Evolutionary conservation across 2,329 filamentous ascomycete species (phyloP), one percentile per base, ranked within the genome.

Genomic region (Penicillium sp.): DNA sequence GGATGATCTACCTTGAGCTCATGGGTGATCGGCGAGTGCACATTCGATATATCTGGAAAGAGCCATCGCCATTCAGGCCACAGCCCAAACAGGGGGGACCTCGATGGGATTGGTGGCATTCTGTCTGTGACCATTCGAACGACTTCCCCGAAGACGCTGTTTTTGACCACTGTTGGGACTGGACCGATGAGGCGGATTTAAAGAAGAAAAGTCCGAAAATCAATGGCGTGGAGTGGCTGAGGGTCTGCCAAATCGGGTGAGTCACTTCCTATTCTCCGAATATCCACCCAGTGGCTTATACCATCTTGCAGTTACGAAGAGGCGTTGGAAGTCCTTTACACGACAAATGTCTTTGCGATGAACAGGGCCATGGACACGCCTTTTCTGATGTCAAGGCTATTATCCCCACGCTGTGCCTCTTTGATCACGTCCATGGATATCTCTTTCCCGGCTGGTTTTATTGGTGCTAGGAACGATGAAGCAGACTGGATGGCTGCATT

Each of bases 1-100:
- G 19, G 28, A 15, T 36, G 10, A 41, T 41, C 31, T 41, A 36
- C 10, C 18, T 41, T 25, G 33, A 41, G 27, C 39, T 41, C 17
- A 36, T 41, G 28, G 39, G 33, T 20, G 28, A 16, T 20, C 33
- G 33, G 7, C 27, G 39, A 23, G 33, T 41, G n/a, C 39, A 36
- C 17, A 36, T 41, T 20, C 27, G 28, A 25, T 26, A 41, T 32
- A 7, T 28, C 5, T 41, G 33, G 33, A 36, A 33, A 21, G 11
- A 25, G 39, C 27, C 36, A 31, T 38, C 33, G 39, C 27, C 36
- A 31, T 38, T 38, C 25, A 11, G 28, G 17, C 36, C 36, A 27
- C 36, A 31, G 36, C 36, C 33, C 8, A 33, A 11, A 33, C 29
- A 7, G 17, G 20, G 18, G 4, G 26, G 26, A 9, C 11, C 9